Base-by-base conservation (phyloP, 306 rosid species). In the Canavalia gladiata region DNA sequence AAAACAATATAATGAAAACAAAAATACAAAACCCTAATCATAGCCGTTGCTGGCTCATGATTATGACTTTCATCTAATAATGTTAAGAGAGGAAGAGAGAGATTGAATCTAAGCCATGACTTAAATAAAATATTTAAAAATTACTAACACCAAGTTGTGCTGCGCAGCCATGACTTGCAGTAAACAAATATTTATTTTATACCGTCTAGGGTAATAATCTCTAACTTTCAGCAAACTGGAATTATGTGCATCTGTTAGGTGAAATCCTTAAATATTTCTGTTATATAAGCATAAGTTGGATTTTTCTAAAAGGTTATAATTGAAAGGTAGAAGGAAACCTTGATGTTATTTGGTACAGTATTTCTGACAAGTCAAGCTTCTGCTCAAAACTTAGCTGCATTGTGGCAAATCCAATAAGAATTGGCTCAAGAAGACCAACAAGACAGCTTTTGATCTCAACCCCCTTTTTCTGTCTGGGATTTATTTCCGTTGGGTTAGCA, bases 381-480 rank as follows among this genome's bases (percentile, higher is more conserved):
- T 92, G 98, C 87, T 91, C 95, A 83, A 95, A 95, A 80, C 92
- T 87, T 88, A 87, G 95, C 88, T 92, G 98, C 98, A 95, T 95
- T 46, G 98, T 92, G 55, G 97, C 86, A 87, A 95, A 95, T 85
- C 98, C 98, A 85, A 95, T 89, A 68, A 95, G 97, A 88, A 95
- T 89, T 33, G 98, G 97, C 84, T 95, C 98, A 84, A 95, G 98
- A 69, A 95, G 97, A 84, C 98, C 98, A 84, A 95, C 97, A 77
- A 95, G 98, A 81, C 98, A 95, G 80, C 98, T 92, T 89, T 89
- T 95, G 86, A 95, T 87, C 86, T 95, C 98, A 76, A 94, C 82
- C 37, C 86, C 91, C 90, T 91, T 92, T 88, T 90, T 95, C 77
- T 95, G 98, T 84, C 97, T 91, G 47, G 98, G 98, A 85, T 90